Evolutionary conservation across 768 basidiomycete genomes (phyloP).

Genomic region (Tremella fuciformis): DNA sequence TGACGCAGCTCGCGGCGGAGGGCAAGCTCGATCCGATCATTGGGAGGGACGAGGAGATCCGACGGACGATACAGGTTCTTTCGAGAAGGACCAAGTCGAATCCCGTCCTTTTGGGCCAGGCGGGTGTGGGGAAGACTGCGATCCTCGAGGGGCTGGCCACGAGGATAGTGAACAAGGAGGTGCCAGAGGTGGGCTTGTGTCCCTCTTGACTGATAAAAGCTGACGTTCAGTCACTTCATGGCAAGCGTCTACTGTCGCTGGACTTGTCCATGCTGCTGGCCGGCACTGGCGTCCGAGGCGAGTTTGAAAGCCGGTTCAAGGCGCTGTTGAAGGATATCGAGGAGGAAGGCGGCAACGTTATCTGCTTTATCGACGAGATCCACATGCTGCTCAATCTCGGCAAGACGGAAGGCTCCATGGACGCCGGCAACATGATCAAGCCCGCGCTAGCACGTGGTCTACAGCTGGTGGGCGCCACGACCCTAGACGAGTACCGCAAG

Average conservation of each 20-base stretch:
- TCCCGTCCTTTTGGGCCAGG: conserved; percentile 69
- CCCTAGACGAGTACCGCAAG: conserved; percentile 85
- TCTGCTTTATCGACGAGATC: conserved; percentile 93
- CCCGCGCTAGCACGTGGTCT: conserved; percentile 82
- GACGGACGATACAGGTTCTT: conserved; percentile 84
- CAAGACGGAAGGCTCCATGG: conserved; percentile 85
- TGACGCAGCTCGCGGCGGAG: conserved; percentile 75
- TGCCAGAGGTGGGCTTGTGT: conserved; percentile 67
- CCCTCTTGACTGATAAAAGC: neutral
- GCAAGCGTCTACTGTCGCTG: conserved; percentile 82
- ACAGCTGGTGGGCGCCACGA: conserved; percentile 86
- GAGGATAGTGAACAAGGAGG: conserved; percentile 81
- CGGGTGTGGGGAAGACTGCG: conserved; percentile 90
- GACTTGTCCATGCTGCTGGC: conserved; percentile 81
- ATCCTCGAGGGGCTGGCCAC: conserved; percentile 86
- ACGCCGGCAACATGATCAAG: conserved; percentile 86
- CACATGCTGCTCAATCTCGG: conserved; percentile 65
- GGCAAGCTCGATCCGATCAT: conserved; percentile 90
- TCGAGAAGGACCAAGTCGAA: conserved; percentile 88
- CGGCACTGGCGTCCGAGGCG: conserved; percentile 84
- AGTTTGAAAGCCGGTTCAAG: conserved; percentile 93
- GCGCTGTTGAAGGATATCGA: conserved; percentile 85
- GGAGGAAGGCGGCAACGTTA: conserved; percentile 68
- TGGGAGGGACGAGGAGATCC: conserved; percentile 68
- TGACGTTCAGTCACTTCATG: conserved; percentile 65